phyloP scores from a whole-genome alignment of 345 rosid species.

The Anastatica hierochuntica region DNA sequence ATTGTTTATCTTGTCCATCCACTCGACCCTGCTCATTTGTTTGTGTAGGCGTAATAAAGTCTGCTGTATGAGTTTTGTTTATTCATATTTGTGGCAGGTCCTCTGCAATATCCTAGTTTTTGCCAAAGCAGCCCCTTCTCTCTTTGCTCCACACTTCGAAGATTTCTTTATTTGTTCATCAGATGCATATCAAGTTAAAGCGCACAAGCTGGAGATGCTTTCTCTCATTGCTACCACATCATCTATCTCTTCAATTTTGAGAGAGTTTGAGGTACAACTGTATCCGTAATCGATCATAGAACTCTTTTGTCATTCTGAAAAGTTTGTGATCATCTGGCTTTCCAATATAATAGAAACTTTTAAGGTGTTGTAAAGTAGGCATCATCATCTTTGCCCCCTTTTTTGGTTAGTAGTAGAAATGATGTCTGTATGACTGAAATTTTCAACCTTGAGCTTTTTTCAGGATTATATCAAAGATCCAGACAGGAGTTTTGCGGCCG shows the following conservation, averaged over 20 bases:
- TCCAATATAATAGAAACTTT: neutral
- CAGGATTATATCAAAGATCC: slow-evolving; percentile 93
- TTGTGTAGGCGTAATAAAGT: neutral
- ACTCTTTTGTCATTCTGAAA: neutral
- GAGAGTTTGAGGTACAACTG: slow-evolving; percentile 74
- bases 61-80: slow-evolving; percentile 7
- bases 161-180: slow-evolving; percentile 68
- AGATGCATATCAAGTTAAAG: slow-evolving; percentile 72
- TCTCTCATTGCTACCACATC: slow-evolving; percentile 63
- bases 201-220: slow-evolving; percentile 87
- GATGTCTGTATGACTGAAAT: neutral
- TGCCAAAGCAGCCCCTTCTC: slow-evolving; percentile 71
- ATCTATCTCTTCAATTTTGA: slow-evolving; percentile 57
- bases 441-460: slow-evolving; percentile 8
- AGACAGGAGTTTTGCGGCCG: slow-evolving; percentile 85
- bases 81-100: slow-evolving; percentile 42
- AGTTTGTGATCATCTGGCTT: slow-evolving; percentile 1
- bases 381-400: neutral
- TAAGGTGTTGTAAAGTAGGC: neutral
- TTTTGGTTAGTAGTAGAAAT: neutral
- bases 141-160: slow-evolving; percentile 68
- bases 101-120: slow-evolving; percentile 82
- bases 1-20: neutral
- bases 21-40: neutral
- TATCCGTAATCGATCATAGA: neutral